Evolutionary conservation across 805 yeast genomes (phyloP).

Genomic region (Ogataea angusta): DNA sequence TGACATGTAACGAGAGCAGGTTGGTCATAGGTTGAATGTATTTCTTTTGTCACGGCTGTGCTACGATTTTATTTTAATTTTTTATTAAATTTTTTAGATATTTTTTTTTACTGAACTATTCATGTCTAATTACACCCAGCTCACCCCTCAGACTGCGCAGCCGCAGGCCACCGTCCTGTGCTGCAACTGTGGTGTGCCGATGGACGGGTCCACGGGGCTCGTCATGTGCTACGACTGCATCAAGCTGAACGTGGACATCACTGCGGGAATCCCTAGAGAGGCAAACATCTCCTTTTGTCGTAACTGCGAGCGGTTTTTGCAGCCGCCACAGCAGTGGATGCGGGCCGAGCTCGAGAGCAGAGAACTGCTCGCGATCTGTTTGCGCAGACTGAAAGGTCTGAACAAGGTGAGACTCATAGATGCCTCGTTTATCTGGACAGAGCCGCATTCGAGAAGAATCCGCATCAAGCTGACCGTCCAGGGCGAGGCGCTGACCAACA

Average conservation of each 20-base stretch:
- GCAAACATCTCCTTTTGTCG: constrained; percentile 91
- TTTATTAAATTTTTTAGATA: background rate
- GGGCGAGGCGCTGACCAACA: constrained; percentile 91
- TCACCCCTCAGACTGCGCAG: constrained; percentile 32
- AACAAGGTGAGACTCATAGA: constrained; percentile 83
- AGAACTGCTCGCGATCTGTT: constrained; percentile 85
- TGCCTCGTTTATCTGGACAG: constrained; percentile 97
- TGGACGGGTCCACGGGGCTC: constrained; percentile 90
- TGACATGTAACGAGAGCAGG: constrained; percentile 27
- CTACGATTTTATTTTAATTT: background rate
- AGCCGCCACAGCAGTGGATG: constrained; percentile 95
- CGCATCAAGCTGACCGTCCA: constrained; percentile 90
- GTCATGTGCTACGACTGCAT: constrained; percentile 98
- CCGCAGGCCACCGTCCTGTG: constrained; percentile 81
- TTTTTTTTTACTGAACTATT: constrained; percentile 1
- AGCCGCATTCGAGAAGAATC: constrained; percentile 96
- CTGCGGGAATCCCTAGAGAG: constrained; percentile 92
- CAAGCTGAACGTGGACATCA: constrained; percentile 86
- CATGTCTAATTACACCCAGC: constrained; percentile 49
- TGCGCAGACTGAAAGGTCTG: constrained; percentile 84
- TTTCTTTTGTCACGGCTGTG: constrained; percentile 3
- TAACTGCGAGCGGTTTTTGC: constrained; percentile 93
- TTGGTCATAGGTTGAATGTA: background rate
- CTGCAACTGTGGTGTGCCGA: constrained; percentile 97
- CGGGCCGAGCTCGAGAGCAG: constrained; percentile 87